Evolutionary conservation across 1,139 yeast species (phyloP).

Genomic region (Saccharomycopsis hybrid): DNA sequence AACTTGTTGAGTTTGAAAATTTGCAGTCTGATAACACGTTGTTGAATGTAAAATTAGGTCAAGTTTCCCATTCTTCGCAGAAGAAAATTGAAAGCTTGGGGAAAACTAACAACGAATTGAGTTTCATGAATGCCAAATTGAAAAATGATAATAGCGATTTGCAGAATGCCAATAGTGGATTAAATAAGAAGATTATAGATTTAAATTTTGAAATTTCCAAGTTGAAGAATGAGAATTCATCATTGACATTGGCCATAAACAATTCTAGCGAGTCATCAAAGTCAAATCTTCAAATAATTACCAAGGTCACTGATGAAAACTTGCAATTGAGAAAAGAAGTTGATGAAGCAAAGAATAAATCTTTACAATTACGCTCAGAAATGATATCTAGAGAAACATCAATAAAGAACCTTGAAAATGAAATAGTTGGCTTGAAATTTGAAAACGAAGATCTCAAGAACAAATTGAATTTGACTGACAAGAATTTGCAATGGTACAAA

Average conservation of each 20-base stretch:
- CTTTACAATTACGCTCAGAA: slow-evolving; percentile 27
- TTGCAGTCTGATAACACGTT: slow-evolving; percentile 46
- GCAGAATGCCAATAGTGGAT: slow-evolving; percentile 30
- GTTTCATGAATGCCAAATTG: slow-evolving; percentile 23
- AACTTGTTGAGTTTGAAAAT: slow-evolving; percentile 43
- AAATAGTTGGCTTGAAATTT: slow-evolving; percentile 25
- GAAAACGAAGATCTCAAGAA: slow-evolving; percentile 35
- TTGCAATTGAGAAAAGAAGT: slow-evolving; percentile 29
- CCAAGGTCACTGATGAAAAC: slow-evolving; percentile 13
- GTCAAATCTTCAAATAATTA: slow-evolving; percentile 10
- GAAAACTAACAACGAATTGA: slow-evolving; percentile 26
- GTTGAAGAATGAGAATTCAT: slow-evolving; percentile 26
- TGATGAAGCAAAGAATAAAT: slow-evolving; percentile 20
- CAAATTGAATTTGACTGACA: slow-evolving; percentile 39
- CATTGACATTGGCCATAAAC: slow-evolving; percentile 4
- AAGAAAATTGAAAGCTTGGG: slow-evolving; percentile 31
- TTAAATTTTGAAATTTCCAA: slow-evolving; percentile 30
- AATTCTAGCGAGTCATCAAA: slow-evolving; percentile 3
- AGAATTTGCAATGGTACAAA: slow-evolving; percentile 42
- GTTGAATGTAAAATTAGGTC: slow-evolving; percentile 50
- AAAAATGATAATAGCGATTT: slow-evolving; percentile 30
- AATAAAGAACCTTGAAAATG: slow-evolving; percentile 24
- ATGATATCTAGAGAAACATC: slow-evolving; percentile 23
- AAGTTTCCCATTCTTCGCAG: slow-evolving; percentile 35
- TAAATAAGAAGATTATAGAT: slow-evolving; percentile 33